These are phyloP conservation scores for Cyberlindnera mycetangii DNA, from an alignment of 805 yeast species.

Conservation along the genomic window DNA sequence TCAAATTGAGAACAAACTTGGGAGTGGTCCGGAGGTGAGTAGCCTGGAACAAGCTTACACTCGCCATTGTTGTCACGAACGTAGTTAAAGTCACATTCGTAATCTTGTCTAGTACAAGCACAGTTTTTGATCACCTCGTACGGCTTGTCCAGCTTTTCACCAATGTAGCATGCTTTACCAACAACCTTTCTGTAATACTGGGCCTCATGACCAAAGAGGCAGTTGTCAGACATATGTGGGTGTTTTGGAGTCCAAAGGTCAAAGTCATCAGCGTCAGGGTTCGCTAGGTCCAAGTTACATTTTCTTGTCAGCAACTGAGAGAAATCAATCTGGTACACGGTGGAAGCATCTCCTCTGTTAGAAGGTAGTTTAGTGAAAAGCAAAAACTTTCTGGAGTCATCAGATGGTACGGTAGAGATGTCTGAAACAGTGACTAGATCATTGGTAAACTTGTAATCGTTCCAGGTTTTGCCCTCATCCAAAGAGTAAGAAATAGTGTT, in stretches of 20 bases:
- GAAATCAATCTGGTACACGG: slow-evolving; percentile 57
- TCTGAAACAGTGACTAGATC: slow-evolving; percentile 58
- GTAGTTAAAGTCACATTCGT: slow-evolving; percentile 91
- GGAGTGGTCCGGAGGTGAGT: slow-evolving; percentile 60
- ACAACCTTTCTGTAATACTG: slow-evolving; percentile 56
- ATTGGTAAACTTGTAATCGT: slow-evolving; percentile 57
- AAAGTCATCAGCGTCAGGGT: slow-evolving; percentile 52
- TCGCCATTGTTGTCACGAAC: slow-evolving; percentile 71
- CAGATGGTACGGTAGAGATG: slow-evolving; percentile 87
- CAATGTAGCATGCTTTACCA: slow-evolving; percentile 64
- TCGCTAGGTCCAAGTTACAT: slow-evolving; percentile 48
- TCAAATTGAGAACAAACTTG: slow-evolving; percentile 56
- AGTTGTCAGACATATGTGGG: slow-evolving; percentile 46
- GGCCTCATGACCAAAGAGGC: slow-evolving; percentile 71
- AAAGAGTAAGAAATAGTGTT: slow-evolving; percentile 60
- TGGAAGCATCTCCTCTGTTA: slow-evolving; percentile 43
- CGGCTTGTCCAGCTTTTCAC: slow-evolving; percentile 55
- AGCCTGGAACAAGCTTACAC: slow-evolving; percentile 79
- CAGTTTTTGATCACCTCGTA: slow-evolving; percentile 62
- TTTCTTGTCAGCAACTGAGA: slow-evolving; percentile 46
- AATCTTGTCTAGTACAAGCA: slow-evolving; percentile 81
- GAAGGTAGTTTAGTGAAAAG: slow-evolving; percentile 52
- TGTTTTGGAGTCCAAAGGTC: slow-evolving; percentile 62
- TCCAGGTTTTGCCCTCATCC: slow-evolving; percentile 82
- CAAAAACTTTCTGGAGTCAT: slow-evolving; percentile 77